Evolutionary conservation across 306 rosid genomes (phyloP), one percentile per base, ranked within the genome.

Genomic region (Fragaria ananassa): DNA sequence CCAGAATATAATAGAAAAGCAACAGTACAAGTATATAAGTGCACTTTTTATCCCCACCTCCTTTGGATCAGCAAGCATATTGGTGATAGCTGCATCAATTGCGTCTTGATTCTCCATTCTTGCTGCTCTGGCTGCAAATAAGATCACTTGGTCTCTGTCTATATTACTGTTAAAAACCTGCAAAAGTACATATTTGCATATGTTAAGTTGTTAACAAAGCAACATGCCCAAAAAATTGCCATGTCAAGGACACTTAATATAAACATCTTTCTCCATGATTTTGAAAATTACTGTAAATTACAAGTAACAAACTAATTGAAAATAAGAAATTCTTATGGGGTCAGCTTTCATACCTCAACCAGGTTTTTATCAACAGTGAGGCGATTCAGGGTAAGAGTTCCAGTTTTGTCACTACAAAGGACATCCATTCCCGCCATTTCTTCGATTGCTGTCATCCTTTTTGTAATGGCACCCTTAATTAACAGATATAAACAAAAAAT

Each of bases 381-480:
- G 72, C 96, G 96, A 77, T 92, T 92, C 70, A 92, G 81, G 37
- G 96, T 92, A 39, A 92, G 96, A 83, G 97, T 92, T 77, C 97
- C 97, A 5, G 97, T 92, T 87, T 90, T 92, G 78, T 92, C 97
- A 74, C 97, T 92, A 88, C 97, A 92, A 50, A 92, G 87, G 57
- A 90, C 93, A 83, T 92, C 97, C 97, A 90, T 92, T 74, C 97
- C 97, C 1, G 97, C 97, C 97, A 92, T 92, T 83, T 92, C 97
- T 84, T 90, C 97, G 65, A 92, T 92, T 80, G 97, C 97, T 39
- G 97, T 92, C 97, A 92, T 92, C 86, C 97, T 88, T 76, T 92
- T 92, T 60, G 97, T 90, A 74, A 92, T 92, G 73, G 90, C 97
- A 78, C 97, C 97, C 97, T 90, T 71, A 49, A 44, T 71, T 21